Evolutionary conservation across 768 basidiomycete genomes (phyloP), one percentile per base, ranked within the genome.

Genomic region (Thelephora ganbajun): DNA sequence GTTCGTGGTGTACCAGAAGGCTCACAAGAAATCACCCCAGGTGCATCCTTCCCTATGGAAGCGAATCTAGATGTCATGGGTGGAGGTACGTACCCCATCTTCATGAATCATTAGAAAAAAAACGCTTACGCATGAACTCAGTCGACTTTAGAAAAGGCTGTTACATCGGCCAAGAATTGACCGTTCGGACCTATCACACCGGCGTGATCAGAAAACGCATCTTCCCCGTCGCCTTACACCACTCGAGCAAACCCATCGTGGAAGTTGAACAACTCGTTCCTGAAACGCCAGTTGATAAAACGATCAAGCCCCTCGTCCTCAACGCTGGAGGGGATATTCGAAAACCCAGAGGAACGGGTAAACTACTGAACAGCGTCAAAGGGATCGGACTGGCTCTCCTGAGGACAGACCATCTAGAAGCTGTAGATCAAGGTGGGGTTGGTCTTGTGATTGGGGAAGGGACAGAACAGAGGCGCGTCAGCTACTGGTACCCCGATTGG

Each of bases 121-220:
- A 18, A n/a, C 22, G 39, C 35, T 56, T 11, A 26, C 39, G 16
- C 35, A 34, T 53, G 23, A 3, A 46, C 45, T 39, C 71, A 83
- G 93, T 98, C 60, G 91, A 97, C 64, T 97, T 96, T 62, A 71
- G 88, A 48, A 99, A 99, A 66, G 96, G 96, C 2, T 99, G 96
- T 60, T 98, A 97, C 59, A 83, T 98, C 5, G 96, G 96, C 7
- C 96, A 99, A 69, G 96, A 98, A 57, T 70, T 98, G 35, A 97
- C 93, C 0, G 93, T 96, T 5, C 77, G 96, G 45, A 97, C 94
- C 34, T 94, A 94, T 62, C 91, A 97, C 61, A 97, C 85, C 5
- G 96, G 96, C 11, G 72, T 83, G 22, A 69, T 96, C 37, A 73
- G 96, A 51, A 98, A 97, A 62, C 79, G 96, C 11, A 85, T 93